These are phyloP conservation scores for Bryopsis sp. DNA, from an alignment of 139 green algal species.

Conservation along the genomic window DNA sequence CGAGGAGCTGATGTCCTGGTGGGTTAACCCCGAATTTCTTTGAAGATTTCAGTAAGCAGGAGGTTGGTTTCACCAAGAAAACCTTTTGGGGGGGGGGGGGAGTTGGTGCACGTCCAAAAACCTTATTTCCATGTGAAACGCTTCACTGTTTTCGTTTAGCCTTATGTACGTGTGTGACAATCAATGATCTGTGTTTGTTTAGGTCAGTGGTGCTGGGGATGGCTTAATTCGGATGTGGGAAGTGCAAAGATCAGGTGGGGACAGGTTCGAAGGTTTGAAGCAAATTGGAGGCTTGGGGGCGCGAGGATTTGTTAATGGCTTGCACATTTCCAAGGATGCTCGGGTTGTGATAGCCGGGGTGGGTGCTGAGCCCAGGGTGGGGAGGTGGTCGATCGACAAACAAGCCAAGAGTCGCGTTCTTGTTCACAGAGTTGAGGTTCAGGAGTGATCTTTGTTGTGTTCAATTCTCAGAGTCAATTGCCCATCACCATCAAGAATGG, in stretches of 20 bases:
- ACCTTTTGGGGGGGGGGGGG: too few species aligned
- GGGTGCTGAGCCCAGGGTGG: slow-evolving; percentile 87
- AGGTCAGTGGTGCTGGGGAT: slow-evolving; percentile 76
- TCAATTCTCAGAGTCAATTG: too few species aligned
- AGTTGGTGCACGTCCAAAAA: too few species aligned
- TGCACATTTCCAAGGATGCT: slow-evolving; percentile 60
- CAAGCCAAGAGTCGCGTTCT: slow-evolving; percentile 74
- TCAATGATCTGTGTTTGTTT: slow-evolving; percentile 5
- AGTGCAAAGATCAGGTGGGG: slow-evolving; percentile 24
- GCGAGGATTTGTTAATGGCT: slow-evolving; percentile 81
- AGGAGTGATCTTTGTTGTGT: too few species aligned
- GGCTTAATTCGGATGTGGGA: slow-evolving; percentile 79
- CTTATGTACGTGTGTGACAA: too few species aligned
- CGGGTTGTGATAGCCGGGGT: slow-evolving; percentile 73
- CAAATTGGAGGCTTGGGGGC: slow-evolving; percentile 56
- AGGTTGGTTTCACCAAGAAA: too few species aligned
- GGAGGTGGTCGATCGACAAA: slow-evolving; percentile 69
- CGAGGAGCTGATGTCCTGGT: too few species aligned
- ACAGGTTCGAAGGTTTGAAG: slow-evolving; percentile 21
- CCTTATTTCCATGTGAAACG: too few species aligned
- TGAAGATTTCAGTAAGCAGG: too few species aligned
- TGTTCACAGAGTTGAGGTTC: slow-evolving; percentile 62
- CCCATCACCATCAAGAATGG: too few species aligned
- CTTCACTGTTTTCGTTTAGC: too few species aligned
- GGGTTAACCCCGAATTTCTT: too few species aligned